Base-by-base conservation (phyloP, 768 basidiomycete genomes). In the Naganishia vaughanmartiniae region DNA sequence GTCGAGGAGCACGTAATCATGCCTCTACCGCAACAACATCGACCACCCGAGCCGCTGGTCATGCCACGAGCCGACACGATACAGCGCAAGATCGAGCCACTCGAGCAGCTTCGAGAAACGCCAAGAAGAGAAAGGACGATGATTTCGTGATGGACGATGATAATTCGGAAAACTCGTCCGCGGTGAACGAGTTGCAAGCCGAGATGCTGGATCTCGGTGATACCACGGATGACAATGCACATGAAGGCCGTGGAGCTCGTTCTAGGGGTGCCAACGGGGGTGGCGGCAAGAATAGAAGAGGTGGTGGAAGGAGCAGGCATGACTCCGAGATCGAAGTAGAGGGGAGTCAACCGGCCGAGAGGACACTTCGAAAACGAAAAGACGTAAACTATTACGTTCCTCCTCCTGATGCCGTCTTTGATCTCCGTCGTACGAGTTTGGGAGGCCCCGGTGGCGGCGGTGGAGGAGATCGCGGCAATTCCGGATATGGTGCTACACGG, bases 311-410 rank as follows among this genome's bases (percentile, higher is more conserved):
- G 42, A 45, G 54, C 15, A 19, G 33, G 7, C 60, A 45, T 45
- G 60, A 45, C 14, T 63, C 60, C 24, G 60, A 63, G 14, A 42
- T 42, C 17, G 60, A 63, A 45, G 60, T 63, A 4, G 60, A 63
- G 39, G 60, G 60, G 2, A 63, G 60, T 63, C 68, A 69, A 34
- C 68, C 69, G 24, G 55, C 56, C 4, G 42, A 55, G 42, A 65
- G 65, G 36, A 67, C 65, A 11, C 42, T 71, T 28, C 36, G 70
- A 12, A 54, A 66, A 24, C 65, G 70, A 15, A 67, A 54, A n/a
- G 55, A 60, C 4, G 45, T 56, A 28, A 67, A 71, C 46, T 67
- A 67, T 26, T 33, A 67, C 66, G 54, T 45, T 34, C 51, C 60
- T 26, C 56, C 54, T 14, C 65, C 46, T 15, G 70, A 71, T 26